Conservation (phyloP, 352 stramenopile species). For the Globisporangium spiculum region DNA sequence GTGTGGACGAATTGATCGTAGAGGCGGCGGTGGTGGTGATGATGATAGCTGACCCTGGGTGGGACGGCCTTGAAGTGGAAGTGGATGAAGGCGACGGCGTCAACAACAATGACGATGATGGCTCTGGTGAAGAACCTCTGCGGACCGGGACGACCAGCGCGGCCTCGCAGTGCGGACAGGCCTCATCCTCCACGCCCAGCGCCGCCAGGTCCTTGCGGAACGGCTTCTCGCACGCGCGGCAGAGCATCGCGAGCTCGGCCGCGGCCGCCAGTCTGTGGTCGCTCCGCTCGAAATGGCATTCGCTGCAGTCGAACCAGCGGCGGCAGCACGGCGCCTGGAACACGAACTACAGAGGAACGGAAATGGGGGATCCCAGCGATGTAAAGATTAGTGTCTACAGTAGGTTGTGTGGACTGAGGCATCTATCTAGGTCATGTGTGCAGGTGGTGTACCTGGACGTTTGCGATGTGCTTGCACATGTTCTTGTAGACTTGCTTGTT, state of each 20-base stretch:
- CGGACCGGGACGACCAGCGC: slow-evolving; percentile 29
- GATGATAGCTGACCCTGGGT: not conserved
- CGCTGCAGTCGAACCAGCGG: slow-evolving; percentile 78
- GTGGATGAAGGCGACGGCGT: not conserved
- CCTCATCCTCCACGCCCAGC: slow-evolving; percentile 53
- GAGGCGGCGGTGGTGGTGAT: not conserved
- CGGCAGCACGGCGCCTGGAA: slow-evolving; percentile 70
- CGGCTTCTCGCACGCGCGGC: slow-evolving; percentile 58
- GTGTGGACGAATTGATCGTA: not conserved
- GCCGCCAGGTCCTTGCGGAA: slow-evolving; percentile 63
- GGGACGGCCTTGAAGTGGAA: not conserved
- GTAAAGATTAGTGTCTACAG: too few species aligned
- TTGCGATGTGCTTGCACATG: slow-evolving; percentile 46
- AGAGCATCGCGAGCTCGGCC: slow-evolving; percentile 58
- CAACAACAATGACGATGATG: slow-evolving; percentile 7
- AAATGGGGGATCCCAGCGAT: too few species aligned
- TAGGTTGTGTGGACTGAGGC: too few species aligned
- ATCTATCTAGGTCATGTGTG: not conserved
- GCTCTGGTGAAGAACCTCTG: not conserved
- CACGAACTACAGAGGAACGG: slow-evolving; percentile 33
- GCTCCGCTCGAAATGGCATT: slow-evolving; percentile 69
- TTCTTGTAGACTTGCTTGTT: not conserved
- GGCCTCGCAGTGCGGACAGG: slow-evolving; percentile 64
- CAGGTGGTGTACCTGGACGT: slow-evolving; percentile 28
- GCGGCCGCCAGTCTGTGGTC: slow-evolving; percentile 45